A percentile compares a stretch with the other conserved stretches of the same genome.
Evolutionary conservation across 2,329 filamentous ascomycete species (phyloP).

Genomic region (Curvularia sp.): DNA sequence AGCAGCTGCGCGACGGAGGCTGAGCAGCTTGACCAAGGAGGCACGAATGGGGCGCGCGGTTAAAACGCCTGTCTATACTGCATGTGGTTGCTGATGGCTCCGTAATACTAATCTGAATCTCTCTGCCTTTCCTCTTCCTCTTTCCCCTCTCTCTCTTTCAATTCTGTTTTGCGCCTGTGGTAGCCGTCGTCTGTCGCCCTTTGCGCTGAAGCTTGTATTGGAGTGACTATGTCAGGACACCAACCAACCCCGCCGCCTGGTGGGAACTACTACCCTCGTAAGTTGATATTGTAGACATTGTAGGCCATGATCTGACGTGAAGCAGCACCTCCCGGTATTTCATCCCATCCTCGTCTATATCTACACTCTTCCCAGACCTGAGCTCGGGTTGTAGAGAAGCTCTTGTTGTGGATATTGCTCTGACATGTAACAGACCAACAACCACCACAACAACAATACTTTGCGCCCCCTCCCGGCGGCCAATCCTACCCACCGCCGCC

Average conservation of each 20-base stretch:
- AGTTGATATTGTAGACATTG: conserved; percentile 15
- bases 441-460: conserved; percentile 46
- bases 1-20: conserved; percentile 41
- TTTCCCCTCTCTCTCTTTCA: conserved; percentile 6
- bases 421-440: conserved; percentile 32
- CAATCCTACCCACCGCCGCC: conserved; percentile 48
- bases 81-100: conserved; percentile 33
- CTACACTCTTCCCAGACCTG: not conserved
- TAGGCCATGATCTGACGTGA: conserved; percentile 20
- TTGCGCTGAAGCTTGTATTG: not conserved
- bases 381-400: not conserved
- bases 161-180: conserved; percentile 6
- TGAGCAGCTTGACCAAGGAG: conserved; percentile 40
- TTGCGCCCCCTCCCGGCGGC: conserved; percentile 46
- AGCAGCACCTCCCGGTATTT: conserved; percentile 44
- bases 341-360: not conserved
- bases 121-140: not conserved
- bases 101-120: conserved; percentile 17
- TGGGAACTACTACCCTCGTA: conserved; percentile 49
- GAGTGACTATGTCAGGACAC: conserved; percentile 39
- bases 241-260: conserved; percentile 43
- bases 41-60: conserved; percentile 26
- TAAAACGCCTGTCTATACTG: conserved; percentile 19
- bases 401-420: not conserved
- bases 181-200: not conserved